Base-by-base conservation (phyloP, 768 basidiomycete genomes). In the Candolleomyces eurysporus region DNA sequence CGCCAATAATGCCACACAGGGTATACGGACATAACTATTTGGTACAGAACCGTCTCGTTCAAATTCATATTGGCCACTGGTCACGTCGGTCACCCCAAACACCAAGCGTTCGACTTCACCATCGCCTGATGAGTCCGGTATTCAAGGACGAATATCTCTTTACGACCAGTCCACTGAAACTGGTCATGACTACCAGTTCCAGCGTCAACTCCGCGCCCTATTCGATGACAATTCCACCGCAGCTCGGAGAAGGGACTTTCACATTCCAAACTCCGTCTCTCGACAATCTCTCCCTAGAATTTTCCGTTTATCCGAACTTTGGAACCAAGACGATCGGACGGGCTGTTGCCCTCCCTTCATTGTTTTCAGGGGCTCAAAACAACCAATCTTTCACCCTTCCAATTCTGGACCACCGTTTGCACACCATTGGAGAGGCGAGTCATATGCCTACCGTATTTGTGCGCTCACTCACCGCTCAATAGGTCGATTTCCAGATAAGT, bases 1-100 rank as follows among this genome's bases (percentile, higher is more conserved):
- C 97, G 0, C 97, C 97, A 2, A 98, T 98, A 71, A 96, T 99
- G 85, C 95, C 97, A 31, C 94, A 98, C 71, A 87, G 94, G 57
- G 91, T 96, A 36, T 99, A 99, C 71, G 96, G 96, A 7, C 96
- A 99, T 77, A 96, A 93, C 69, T 94, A 92, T 73, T 82, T 99
- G 56, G 94, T 96, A 73, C 89, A 86, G 68, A 87, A 87, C 53
- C 87, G 87, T 68, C 80, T 98, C 39, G 86, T 98, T 5, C 92
- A 96, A 68, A 81, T 99, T 49, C 86, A 90, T 0, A 85, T 98
- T 48, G 94, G 94, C 2, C 84, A 86, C 63, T 81, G 84, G 58
- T 81, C 85, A 7, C 73, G 75, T 39, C 67, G 67, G 42, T 61
- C 68, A 60, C 67, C 73, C 17, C 73, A 67, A 43, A 69, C 69